phyloP scores from a whole-genome alignment of 2,329 filamentous ascomycete species.

The Emericellopsis cladophorae region DNA sequence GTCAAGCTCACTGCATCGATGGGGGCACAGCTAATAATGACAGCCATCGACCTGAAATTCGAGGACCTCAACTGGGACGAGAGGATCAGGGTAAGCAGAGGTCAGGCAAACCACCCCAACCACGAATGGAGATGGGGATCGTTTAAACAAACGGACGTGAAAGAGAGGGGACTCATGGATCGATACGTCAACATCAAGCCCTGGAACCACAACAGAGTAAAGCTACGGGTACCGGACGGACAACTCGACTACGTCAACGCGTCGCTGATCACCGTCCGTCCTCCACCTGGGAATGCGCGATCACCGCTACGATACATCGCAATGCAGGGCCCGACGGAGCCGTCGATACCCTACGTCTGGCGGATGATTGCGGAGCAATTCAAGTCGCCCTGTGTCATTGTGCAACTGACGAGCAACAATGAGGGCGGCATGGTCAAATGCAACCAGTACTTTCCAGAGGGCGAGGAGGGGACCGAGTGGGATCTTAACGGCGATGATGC shows the following conservation, averaged over 20 bases:
- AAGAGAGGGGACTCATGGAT: slow-evolving; percentile 40
- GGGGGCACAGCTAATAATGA: not conserved
- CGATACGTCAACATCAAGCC: slow-evolving; percentile 85
- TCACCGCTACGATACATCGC: slow-evolving; percentile 62
- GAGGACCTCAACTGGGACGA: slow-evolving; percentile 41
- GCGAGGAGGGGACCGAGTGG: slow-evolving; percentile 32
- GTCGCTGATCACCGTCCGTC: slow-evolving; percentile 51
- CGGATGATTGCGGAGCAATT: slow-evolving; percentile 85
- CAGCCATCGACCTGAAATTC: slow-evolving; percentile 38
- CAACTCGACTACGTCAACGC: slow-evolving; percentile 74
- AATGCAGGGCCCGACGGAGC: slow-evolving; percentile 77
- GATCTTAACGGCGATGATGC: slow-evolving; percentile 50
- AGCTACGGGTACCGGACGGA: slow-evolving; percentile 62
- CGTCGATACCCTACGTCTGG: slow-evolving; percentile 75
- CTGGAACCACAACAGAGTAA: slow-evolving; percentile 76
- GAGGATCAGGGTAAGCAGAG: slow-evolving; percentile 29
- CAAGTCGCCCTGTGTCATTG: slow-evolving; percentile 62
- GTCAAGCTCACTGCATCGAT: slow-evolving; percentile 2
- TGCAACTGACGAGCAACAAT: slow-evolving; percentile 87
- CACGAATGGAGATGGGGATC: slow-evolving; percentile 19
- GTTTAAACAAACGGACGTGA: slow-evolving; percentile 18
- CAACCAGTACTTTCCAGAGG: slow-evolving; percentile 69
- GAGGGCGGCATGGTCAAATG: slow-evolving; percentile 75
- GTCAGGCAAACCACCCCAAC: slow-evolving; percentile 10
- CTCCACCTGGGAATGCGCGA: slow-evolving; percentile 21